Conservation (phyloP, 805 yeast species). For the Metschnikowia henanensis region DNA sequence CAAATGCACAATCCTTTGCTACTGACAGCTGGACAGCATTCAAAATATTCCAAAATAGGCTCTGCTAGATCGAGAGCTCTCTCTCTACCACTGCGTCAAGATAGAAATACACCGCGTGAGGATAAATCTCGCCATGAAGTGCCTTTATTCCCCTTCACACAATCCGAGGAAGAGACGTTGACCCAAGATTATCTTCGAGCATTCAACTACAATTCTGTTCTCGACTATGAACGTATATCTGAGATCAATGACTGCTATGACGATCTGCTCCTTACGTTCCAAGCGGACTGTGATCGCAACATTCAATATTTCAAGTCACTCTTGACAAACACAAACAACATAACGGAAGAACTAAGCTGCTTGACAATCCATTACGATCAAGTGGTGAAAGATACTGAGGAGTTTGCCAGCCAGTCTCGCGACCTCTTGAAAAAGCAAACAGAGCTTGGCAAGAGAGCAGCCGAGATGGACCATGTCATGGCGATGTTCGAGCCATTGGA, state of each 20-base stretch:
- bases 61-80: slow-evolving; percentile 1
- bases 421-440: slow-evolving; percentile 48
- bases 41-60: no score
- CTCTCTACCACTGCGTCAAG: not conserved
- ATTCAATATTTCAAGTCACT: slow-evolving; percentile 31
- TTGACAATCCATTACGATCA: slow-evolving; percentile 54
- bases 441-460: slow-evolving; percentile 40
- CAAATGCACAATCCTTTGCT: slow-evolving; percentile 17
- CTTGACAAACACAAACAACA: slow-evolving; percentile 42
- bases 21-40: not conserved
- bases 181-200: slow-evolving; percentile 37
- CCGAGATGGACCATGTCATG: slow-evolving; percentile 49
- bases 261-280: slow-evolving; percentile 34
- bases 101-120: not conserved
- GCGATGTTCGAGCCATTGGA: slow-evolving; percentile 70
- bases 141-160: slow-evolving; percentile 36
- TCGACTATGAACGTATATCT: slow-evolving; percentile 41
- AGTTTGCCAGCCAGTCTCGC: slow-evolving; percentile 59
- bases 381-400: slow-evolving; percentile 61
- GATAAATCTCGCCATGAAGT: not conserved
- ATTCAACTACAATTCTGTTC: slow-evolving; percentile 42
- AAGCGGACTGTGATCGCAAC: slow-evolving; percentile 26
- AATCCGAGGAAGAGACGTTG: slow-evolving; percentile 32
- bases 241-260: slow-evolving; percentile 39
- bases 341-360: slow-evolving; percentile 46